Conservation (phyloP, 2,329 filamentous ascomycete genomes). For the Phaeosphaeria sp. region DNA sequence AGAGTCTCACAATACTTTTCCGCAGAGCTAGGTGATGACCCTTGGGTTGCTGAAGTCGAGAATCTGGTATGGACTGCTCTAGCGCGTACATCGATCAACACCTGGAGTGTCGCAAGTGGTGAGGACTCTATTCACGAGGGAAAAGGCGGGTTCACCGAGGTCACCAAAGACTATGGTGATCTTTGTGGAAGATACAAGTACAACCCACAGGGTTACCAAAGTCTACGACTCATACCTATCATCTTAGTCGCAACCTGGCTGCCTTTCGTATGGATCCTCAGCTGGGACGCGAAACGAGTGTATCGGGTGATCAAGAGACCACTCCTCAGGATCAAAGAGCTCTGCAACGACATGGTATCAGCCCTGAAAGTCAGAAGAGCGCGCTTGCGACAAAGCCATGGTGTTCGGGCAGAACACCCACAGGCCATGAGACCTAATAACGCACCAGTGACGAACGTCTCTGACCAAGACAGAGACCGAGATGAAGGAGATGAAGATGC, state of each 20-base stretch:
- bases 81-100: constrained; percentile 4
- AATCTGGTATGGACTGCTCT: constrained; percentile 1
- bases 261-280: background rate
- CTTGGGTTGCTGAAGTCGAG: constrained; percentile 3
- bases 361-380: background rate
- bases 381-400: background rate
- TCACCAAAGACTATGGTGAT: constrained; percentile 1
- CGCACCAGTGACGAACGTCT: background rate
- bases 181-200: constrained; percentile 5
- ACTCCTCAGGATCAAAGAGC: background rate
- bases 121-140: constrained; percentile 4
- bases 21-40: background rate
- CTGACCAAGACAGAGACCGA: background rate
- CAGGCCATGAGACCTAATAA: background rate
- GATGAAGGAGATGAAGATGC: background rate
- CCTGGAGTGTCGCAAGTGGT: constrained; percentile 7
- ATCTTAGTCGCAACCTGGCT: background rate
- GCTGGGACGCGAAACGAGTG: background rate
- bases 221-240: background rate
- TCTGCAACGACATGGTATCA: background rate
- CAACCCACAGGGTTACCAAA: constrained; percentile 1
- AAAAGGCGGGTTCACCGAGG: background rate
- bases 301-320: background rate
- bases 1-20: constrained; percentile 5
- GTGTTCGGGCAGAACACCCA: background rate